Base-by-base conservation (phyloP, 352 stramenopile species). In the Pythium aristosporum region DNA sequence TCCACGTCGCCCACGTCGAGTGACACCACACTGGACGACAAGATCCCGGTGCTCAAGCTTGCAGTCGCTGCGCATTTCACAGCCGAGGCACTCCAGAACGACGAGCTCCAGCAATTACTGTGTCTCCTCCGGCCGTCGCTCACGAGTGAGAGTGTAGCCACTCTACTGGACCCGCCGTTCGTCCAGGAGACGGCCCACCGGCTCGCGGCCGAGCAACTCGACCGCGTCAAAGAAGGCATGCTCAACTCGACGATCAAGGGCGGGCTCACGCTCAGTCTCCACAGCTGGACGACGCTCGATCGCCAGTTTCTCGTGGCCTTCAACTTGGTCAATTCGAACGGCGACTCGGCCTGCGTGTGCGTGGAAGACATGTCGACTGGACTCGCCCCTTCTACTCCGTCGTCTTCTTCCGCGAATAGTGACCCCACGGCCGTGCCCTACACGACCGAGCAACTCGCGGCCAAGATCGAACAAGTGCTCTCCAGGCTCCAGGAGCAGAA, bases 161-260 rank as follows among this genome's bases (percentile, higher is more conserved):
- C 37, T 21, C 39, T 88, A 32, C 68, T 66, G 2, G 74, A 77
- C 34, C 65, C 52, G 5, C 13, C 34, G 7, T 85, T 87, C 50
- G 46, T 91, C 2, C 44, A 73, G 23, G 73, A 85, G 10, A 76
- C 60, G 0, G 77, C 77, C 3, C 34, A 50, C 0, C 71, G 67
- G 5, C 51, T 94, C 4, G 82, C 77, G 0, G 50, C 32, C 2
- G 56, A 67, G n/a, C 85, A 94, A 62, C 62, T 92, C 13, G 79
- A 91, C 32, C 85, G 81, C 20, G 78, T 94, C 25, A 91, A 92
- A 47, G 82, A 94, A 78, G 81, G 80, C 15, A 92, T 87, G 80
- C 70, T 87, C 16, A 90, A 94, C 51, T 91, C 81, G 48, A 91
- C 78, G 7, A 86, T 91, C 67, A 94, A 92, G 49, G 81, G 82